Conservation (phyloP, 257 asterid species). For the Mitragyna speciosa region DNA sequence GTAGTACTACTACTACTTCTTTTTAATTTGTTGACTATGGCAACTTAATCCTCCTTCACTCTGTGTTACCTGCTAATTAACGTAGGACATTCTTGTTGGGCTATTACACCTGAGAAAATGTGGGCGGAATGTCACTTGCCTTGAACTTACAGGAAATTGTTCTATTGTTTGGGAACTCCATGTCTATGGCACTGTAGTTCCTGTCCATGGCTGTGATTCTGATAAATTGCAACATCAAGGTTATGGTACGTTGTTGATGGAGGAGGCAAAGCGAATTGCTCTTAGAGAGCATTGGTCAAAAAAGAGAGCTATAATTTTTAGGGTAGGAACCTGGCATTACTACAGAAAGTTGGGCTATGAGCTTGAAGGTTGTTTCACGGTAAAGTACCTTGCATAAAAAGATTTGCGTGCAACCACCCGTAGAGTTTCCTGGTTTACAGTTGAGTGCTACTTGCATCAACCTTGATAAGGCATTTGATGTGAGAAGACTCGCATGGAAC, state of each 20-base stretch:
- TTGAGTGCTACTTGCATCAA: not conserved
- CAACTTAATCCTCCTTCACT: not conserved
- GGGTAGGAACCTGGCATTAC: conserved; percentile 97
- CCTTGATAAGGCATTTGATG: no score
- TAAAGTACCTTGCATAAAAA: conserved; percentile 53
- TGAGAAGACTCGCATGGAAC: not conserved
- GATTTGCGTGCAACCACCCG: not conserved
- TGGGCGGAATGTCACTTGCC: conserved; percentile 79
- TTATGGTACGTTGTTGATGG: conserved; percentile 90
- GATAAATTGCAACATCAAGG: conserved; percentile 98
- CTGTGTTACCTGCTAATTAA: conserved; percentile 2
- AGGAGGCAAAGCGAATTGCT: conserved; percentile 90
- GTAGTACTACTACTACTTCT: no score
- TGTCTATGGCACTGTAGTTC: conserved; percentile 97
- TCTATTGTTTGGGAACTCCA: conserved; percentile 93
- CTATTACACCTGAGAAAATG: conserved; percentile 78
- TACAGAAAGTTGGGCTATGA: conserved; percentile 93
- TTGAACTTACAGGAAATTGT: conserved; percentile 86
- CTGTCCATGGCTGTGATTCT: conserved; percentile 92
- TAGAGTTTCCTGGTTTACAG: not conserved
- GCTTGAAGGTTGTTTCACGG: conserved; percentile 99
- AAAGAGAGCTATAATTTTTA: conserved; percentile 91
- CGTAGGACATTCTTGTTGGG: conserved; percentile 96
- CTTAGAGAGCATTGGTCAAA: conserved; percentile 73
- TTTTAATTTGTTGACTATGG: no score